A percentile compares a stretch with the other conserved stretches of the same genome.
phyloP scores from a whole-genome alignment of 257 asterid genomes.

The Coffea eugenioides region DNA sequence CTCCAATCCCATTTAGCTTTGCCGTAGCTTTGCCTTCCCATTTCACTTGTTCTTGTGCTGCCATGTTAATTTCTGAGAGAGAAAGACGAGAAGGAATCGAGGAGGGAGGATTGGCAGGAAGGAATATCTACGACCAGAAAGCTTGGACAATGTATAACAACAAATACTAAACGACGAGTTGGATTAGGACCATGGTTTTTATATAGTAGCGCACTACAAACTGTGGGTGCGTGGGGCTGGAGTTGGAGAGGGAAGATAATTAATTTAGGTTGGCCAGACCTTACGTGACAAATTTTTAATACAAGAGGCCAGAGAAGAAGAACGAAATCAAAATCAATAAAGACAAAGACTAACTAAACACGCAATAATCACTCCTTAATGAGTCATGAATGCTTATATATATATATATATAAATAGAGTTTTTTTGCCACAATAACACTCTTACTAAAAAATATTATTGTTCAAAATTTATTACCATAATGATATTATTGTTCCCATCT shows the following conservation, averaged over 20 bases:
- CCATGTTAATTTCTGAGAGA: slow-evolving; percentile 19
- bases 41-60: slow-evolving; percentile 25
- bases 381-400: no score
- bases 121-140: background rate
- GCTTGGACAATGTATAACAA: background rate
- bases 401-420: no score
- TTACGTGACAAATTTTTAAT: background rate
- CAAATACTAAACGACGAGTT: background rate
- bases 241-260: background rate
- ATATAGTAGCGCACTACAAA: no score
- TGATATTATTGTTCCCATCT: no score
- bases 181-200: background rate
- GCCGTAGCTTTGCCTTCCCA: slow-evolving; percentile 66
- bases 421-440: no score
- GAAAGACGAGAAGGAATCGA: background rate
- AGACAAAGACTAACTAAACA: background rate
- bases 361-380: background rate
- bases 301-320: background rate
- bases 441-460: no score
- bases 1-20: slow-evolving; percentile 33
- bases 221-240: background rate
- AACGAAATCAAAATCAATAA: background rate
- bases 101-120: background rate
- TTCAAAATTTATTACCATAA: no score
- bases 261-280: background rate